These are phyloP conservation scores for Aspergillus thermomutatus DNA, from an alignment of 2,329 filamentous ascomycete genomes.

Conservation along the genomic window DNA sequence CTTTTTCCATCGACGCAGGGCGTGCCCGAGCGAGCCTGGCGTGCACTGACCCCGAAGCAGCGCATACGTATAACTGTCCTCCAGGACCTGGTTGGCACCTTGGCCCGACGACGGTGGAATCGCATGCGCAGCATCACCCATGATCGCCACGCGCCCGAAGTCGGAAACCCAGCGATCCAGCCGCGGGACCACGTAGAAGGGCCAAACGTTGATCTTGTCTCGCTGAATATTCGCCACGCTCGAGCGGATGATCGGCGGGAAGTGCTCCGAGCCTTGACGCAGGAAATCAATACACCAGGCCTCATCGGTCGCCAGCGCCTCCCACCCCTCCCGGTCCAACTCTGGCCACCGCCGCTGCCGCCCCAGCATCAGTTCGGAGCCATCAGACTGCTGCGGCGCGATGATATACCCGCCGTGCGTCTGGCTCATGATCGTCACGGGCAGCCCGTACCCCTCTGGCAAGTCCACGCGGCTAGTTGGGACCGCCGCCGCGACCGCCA, in stretches of 20 bases:
- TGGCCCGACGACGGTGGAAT: conserved; percentile 60
- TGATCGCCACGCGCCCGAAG: conserved; percentile 40
- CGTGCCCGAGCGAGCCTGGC: conserved; percentile 22
- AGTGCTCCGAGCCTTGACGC: conserved; percentile 30
- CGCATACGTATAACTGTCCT: conserved; percentile 49
- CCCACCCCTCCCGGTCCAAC: conserved; percentile 44
- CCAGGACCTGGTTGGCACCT: conserved; percentile 57
- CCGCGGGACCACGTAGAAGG: conserved; percentile 49
- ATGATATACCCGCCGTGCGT: conserved; percentile 50
- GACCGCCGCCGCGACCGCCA: conserved; percentile 38
- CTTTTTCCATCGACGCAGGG: conserved; percentile 45
- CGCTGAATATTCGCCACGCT: conserved; percentile 37
- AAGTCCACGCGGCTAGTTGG: conserved; percentile 38
- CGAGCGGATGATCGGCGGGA: conserved; percentile 36
- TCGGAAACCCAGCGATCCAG: conserved; percentile 45
- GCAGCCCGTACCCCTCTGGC: conserved; percentile 37
- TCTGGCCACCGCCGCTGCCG: conserved; percentile 41
- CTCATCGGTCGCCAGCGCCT: conserved; percentile 39
- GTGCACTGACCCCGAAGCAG: conserved; percentile 25
- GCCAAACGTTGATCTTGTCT: conserved; percentile 46
- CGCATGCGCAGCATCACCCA: conserved; percentile 63
- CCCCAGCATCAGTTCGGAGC: conserved; percentile 49
- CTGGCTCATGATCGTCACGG: conserved; percentile 43
- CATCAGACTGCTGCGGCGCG: conserved; percentile 48
- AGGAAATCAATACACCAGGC: conserved; percentile 37